Evolutionary conservation across 768 basidiomycete genomes (phyloP).

Genomic region (Termitomyces heimii): DNA sequence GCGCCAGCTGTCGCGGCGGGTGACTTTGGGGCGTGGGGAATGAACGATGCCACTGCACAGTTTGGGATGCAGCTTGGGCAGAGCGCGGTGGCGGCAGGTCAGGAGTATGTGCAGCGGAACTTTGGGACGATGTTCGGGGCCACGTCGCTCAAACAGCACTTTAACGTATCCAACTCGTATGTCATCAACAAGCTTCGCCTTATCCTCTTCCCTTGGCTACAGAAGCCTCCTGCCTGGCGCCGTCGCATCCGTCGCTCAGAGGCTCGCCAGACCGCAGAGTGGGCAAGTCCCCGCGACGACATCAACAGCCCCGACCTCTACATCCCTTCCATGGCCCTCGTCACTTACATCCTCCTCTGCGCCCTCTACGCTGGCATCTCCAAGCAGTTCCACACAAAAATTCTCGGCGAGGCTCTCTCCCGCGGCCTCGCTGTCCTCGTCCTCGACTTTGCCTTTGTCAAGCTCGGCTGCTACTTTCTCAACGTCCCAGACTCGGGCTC

Average conservation of each 20-base stretch:
- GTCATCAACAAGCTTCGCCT: slow-evolving; percentile 85
- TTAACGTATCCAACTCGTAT: slow-evolving; percentile 95
- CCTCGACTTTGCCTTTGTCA: slow-evolving; percentile 85
- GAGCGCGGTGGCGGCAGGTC: slow-evolving; percentile 87
- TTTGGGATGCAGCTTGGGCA: slow-evolving; percentile 95
- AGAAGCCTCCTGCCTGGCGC: slow-evolving; percentile 68
- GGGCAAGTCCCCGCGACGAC: slow-evolving; percentile 87
- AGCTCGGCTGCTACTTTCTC: slow-evolving; percentile 88
- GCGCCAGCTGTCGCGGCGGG: slow-evolving; percentile 22
- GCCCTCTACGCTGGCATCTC: slow-evolving; percentile 82
- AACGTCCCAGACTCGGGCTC: slow-evolving; percentile 73
- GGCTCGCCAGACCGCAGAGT: slow-evolving; percentile 58
- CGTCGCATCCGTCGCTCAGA: slow-evolving; percentile 63
- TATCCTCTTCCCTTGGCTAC: slow-evolving; percentile 93
- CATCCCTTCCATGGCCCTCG: slow-evolving; percentile 95
- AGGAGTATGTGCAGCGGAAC: slow-evolving; percentile 94
- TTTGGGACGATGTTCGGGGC: slow-evolving; percentile 9
- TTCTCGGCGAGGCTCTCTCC: slow-evolving; percentile 82
- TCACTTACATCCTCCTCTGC: slow-evolving; percentile 89
- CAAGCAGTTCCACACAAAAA: slow-evolving; percentile 79
- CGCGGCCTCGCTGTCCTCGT: slow-evolving; percentile 81
- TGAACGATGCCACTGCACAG: slow-evolving; percentile 91
- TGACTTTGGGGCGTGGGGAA: slow-evolving; percentile 71
- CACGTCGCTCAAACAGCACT: slow-evolving; percentile 27
- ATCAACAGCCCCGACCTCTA: slow-evolving; percentile 96